Conservation (phyloP, 2,329 filamentous ascomycete species). For the Colletotrichum lupini region DNA sequence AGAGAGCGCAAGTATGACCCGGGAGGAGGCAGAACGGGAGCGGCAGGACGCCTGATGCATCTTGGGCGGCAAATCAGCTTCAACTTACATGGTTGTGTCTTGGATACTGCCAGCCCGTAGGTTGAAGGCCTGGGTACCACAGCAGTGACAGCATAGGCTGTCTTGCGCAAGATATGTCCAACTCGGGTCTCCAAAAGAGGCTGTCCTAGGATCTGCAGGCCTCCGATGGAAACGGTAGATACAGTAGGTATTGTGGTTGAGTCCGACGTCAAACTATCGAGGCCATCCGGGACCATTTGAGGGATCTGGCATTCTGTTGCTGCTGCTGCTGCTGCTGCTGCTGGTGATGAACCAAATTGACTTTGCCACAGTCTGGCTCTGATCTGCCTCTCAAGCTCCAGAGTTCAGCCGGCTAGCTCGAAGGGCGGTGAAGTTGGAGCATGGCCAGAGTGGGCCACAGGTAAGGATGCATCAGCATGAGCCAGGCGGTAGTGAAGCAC, state of each 20-base stretch:
- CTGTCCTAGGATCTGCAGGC: background rate
- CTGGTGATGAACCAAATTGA: no score
- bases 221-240: background rate
- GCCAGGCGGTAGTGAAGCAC: background rate
- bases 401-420: background rate
- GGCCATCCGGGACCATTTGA: background rate
- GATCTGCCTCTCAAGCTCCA: background rate
- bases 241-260: background rate
- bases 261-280: background rate
- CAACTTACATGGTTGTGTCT: background rate
- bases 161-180: conserved; percentile 1
- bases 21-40: conserved; percentile 9
- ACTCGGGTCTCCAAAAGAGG: background rate
- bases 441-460: background rate
- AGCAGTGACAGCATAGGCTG: background rate
- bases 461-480: background rate
- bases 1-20: conserved; percentile 3
- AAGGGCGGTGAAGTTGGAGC: conserved; percentile 6
- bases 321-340: no score
- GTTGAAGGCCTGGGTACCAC: background rate
- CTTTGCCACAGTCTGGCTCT: background rate
- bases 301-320: background rate
- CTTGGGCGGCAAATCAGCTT: conserved; percentile 7
- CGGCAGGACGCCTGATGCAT: conserved; percentile 15
- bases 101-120: background rate